Evolutionary conservation across 129 eudicot species (phyloP).

Genomic region (Logfia minima): DNA sequence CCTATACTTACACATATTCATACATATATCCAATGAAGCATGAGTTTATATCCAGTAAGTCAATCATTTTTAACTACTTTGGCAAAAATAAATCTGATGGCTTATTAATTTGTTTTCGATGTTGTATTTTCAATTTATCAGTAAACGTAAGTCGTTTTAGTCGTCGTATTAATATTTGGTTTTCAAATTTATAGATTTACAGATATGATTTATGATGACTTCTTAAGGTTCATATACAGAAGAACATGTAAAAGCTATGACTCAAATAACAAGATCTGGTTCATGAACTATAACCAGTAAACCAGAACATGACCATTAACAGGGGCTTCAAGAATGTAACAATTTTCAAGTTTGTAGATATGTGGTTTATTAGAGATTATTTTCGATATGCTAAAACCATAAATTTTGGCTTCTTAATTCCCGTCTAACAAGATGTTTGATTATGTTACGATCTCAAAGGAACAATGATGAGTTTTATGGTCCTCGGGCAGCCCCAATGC

Average conservation of each 20-base stretch:
- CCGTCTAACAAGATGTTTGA: not conserved
- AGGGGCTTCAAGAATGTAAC: not conserved
- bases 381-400: conserved; percentile 28
- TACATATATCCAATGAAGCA: too few relatives aligned
- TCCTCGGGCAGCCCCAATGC: conserved; percentile 42
- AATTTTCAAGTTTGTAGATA: not conserved
- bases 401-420: conserved; percentile 13
- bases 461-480: conserved; percentile 11
- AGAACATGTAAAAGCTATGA: not conserved
- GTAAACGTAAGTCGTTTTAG: not conserved
- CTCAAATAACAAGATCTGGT: not conserved
- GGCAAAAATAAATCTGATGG: not conserved
- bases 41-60: not conserved
- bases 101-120: not conserved
- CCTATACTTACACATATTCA: too few relatives aligned
- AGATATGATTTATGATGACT: not conserved
- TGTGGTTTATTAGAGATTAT: not conserved
- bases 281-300: not conserved
- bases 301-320: not conserved
- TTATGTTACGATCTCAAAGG: conserved; percentile 8
- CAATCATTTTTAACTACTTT: not conserved
- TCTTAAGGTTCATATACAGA: not conserved
- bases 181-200: not conserved
- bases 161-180: not conserved
- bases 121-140: not conserved